Percentiles rank a stretch among this genome's conserved stretches.
These are phyloP conservation scores for Colletotrichum tabaci DNA, from an alignment of 2,329 filamentous ascomycete genomes.

Conservation along the genomic window DNA sequence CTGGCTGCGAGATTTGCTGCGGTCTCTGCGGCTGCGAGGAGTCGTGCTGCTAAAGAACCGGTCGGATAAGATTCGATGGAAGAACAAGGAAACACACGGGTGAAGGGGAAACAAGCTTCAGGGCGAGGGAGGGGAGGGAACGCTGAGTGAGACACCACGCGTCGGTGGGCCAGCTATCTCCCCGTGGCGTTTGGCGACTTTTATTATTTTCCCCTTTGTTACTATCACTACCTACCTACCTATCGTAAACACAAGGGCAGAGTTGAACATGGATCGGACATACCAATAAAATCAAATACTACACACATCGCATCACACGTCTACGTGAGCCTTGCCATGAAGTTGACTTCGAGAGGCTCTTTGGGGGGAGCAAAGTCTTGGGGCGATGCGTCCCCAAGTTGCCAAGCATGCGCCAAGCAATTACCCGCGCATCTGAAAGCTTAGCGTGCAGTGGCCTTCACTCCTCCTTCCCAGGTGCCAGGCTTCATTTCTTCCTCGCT, in stretches of 20 bases:
- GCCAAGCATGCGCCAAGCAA: constrained; percentile 39
- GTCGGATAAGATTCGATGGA: not conserved
- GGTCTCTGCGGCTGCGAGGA: constrained; percentile 62
- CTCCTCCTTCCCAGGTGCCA: not conserved
- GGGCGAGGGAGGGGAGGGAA: not conserved
- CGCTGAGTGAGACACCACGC: constrained; percentile 4
- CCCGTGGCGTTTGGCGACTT: constrained; percentile 35
- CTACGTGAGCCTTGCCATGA: not conserved
- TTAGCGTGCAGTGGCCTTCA: constrained; percentile 26
- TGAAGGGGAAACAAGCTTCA: constrained; percentile 2
- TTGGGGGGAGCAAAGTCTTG: not conserved
- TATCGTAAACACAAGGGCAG: too few relatives aligned
- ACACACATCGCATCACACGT: not conserved
- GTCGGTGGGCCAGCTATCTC: not conserved
- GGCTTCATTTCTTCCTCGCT: not conserved
- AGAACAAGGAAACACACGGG: not conserved
- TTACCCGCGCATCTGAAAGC: constrained; percentile 35
- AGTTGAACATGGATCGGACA: not conserved
- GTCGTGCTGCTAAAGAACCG: constrained; percentile 55
- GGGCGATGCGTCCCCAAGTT: constrained; percentile 7
- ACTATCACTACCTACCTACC: not conserved
- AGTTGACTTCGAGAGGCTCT: not conserved
- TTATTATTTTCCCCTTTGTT: not conserved
- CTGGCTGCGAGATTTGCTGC: constrained; percentile 62
- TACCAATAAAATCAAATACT: not conserved